Percentiles rank a stretch among this genome's conserved stretches.
These are phyloP conservation scores for Fusarium verrucosum DNA, from an alignment of 2,329 filamentous ascomycete species.

Conservation along the genomic window DNA sequence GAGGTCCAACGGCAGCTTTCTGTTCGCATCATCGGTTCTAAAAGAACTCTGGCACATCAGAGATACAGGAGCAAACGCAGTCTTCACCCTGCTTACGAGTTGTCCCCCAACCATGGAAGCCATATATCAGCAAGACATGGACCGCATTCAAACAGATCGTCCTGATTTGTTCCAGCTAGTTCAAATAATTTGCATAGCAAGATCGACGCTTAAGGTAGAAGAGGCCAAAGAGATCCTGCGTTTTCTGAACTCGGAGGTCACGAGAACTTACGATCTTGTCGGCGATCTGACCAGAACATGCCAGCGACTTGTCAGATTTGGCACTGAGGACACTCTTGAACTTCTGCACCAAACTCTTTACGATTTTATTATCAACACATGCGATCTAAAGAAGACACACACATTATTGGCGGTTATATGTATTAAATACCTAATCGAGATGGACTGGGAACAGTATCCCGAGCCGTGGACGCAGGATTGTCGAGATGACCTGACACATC, in stretches of 20 bases:
- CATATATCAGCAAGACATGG: constrained; percentile 38
- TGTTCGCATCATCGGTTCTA: constrained; percentile 34
- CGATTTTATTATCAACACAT: constrained; percentile 34
- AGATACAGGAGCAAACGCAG: constrained; percentile 34
- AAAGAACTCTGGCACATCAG: constrained; percentile 37
- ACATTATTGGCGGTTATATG: constrained; percentile 18
- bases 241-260: constrained; percentile 27
- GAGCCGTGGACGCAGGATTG: neutral
- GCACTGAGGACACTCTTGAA: constrained; percentile 24
- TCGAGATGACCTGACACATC: neutral
- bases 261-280: constrained; percentile 27
- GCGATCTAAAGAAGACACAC: constrained; percentile 24
- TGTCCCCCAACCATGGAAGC: constrained; percentile 36
- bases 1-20: constrained; percentile 33
- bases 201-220: constrained; percentile 5
- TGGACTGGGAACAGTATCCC: constrained; percentile 19
- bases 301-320: constrained; percentile 30
- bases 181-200: constrained; percentile 30
- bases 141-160: constrained; percentile 27
- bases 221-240: constrained; percentile 32
- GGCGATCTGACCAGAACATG: constrained; percentile 31
- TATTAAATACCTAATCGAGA: constrained; percentile 15
- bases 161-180: constrained; percentile 29
- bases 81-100: constrained; percentile 33
- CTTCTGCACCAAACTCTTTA: constrained; percentile 38